Evolutionary conservation across 208 protist genomes (phyloP).

Genomic region (Herpetomonas tarakana): DNA sequence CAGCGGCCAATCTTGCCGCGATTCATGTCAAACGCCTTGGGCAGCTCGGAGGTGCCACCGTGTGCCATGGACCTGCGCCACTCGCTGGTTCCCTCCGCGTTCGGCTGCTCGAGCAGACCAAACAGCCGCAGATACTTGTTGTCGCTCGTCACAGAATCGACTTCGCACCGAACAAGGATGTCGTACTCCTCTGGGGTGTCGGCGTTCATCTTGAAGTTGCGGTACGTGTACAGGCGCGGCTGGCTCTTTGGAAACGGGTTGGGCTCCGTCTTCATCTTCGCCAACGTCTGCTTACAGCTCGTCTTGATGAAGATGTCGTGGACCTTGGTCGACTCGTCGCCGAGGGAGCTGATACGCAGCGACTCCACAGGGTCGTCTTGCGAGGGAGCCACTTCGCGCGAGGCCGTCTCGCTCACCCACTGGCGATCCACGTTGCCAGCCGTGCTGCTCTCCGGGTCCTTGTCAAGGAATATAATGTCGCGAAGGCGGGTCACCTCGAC

Average conservation of each 20-base stretch:
- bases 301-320: conserved; percentile 65
- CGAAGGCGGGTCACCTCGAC: conserved; percentile 45
- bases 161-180: conserved; percentile 81
- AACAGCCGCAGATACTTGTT: conserved; percentile 66
- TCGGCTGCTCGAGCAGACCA: conserved; percentile 75
- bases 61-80: conserved; percentile 56
- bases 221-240: conserved; percentile 82
- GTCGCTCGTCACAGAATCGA: conserved; percentile 66
- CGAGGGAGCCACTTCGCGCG: conserved; percentile 41
- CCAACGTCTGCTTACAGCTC: conserved; percentile 44
- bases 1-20: conserved; percentile 82
- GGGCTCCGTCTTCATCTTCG: conserved; percentile 45
- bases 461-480: conserved; percentile 60
- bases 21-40: conserved; percentile 62
- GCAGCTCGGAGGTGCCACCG: conserved; percentile 45
- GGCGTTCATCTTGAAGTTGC: conserved; percentile 70
- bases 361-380: conserved; percentile 48
- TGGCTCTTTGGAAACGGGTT: conserved; percentile 67
- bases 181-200: conserved; percentile 71
- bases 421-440: conserved; percentile 55
- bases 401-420: conserved; percentile 82
- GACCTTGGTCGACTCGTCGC: conserved; percentile 69
- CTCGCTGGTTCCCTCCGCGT: conserved; percentile 24
- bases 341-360: conserved; percentile 61
- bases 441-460: conserved; percentile 32